These are phyloP conservation scores for Debaryomyces fabryi DNA, from an alignment of 1,139 yeast species.

Conservation along the genomic window DNA sequence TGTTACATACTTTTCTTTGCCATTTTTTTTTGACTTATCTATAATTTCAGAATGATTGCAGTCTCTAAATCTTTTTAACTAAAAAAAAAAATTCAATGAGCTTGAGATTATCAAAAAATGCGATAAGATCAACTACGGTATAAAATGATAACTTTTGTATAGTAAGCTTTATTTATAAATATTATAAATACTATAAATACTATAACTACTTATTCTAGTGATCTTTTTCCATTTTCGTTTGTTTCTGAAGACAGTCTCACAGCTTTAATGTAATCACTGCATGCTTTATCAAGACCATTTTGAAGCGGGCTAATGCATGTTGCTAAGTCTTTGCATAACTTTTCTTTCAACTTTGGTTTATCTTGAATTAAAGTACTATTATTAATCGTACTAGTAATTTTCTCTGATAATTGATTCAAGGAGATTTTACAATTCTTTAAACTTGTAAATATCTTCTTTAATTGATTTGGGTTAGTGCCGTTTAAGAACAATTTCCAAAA, in stretches of 20 bases:
- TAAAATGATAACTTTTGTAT: not conserved
- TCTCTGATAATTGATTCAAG: conserved; percentile 25
- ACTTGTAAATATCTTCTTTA: conserved; percentile 40
- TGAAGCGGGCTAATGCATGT: conserved; percentile 34
- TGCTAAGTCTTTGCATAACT: conserved; percentile 35
- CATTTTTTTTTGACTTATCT: conserved; percentile 3
- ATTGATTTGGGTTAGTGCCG: conserved; percentile 42
- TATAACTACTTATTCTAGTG: not conserved
- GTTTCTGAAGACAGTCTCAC: conserved; percentile 18
- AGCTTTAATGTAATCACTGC: conserved; percentile 34
- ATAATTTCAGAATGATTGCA: not conserved
- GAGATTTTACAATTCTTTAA: conserved; percentile 36
- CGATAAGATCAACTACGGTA: not conserved
- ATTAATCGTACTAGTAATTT: conserved; percentile 14
- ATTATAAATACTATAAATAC: not conserved
- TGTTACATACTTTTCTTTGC: conserved; percentile 12
- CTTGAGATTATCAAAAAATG: conserved; percentile 1
- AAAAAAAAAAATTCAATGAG: conserved; percentile 10
- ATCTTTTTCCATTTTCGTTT: conserved; percentile 7
- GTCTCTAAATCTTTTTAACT: not conserved
- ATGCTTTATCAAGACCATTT: conserved; percentile 34
- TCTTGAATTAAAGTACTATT: conserved; percentile 16
- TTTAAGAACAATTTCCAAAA: conserved; percentile 45
- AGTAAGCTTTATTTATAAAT: not conserved
- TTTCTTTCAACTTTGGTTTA: conserved; percentile 39